Base-by-base conservation (phyloP, 768 basidiomycete genomes). In the Candolleomyces eurysporus region DNA sequence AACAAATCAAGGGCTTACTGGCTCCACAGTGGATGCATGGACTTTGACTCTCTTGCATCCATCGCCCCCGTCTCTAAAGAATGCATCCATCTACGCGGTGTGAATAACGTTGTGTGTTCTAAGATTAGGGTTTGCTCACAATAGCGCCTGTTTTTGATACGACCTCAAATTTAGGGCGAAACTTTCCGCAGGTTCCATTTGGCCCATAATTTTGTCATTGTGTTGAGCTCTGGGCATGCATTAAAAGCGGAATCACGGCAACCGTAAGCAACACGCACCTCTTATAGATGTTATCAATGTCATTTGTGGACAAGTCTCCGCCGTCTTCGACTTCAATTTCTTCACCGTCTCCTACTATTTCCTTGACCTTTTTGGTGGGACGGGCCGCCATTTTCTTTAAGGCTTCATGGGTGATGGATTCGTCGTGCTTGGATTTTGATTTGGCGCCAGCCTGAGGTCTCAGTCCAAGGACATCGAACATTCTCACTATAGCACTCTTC, bases 1-100 rank as follows among this genome's bases (percentile, higher is more conserved):
- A 31, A 26, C n/a, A 54, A 56, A 58, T 60, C 48, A 19, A 61
- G 5, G 9, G 75, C 86, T 68, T 70, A 98, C 94, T 93, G 86
- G 77, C 89, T 89, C 96, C 96, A 98, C 8, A 98, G 74, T 2
- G 96, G 96, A 72, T 98, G 94, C 83, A 98, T 88, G 5, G 90
- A 91, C 16, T 71, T 78, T 14, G 82, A 82, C 69, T 88, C 83
- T 58, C 90, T 82, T 65, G 86, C 91, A 59, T 89, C 86, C 64
- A 80, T 78, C 19, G 85, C 80, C 3, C 91, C 91, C 2, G 81
- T 84, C 75, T 98, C 96, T 57, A 94, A 79, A 3, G 91, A 90
- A 65, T 86, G 78, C 95, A 97, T 95, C 96, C 96, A 98, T 42
- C 92, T 93, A 60, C 17, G 36, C 36, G 36, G 36, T 26, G 50